A percentile compares a stretch with the other conserved stretches of the same genome.
These are phyloP conservation scores for Fonsecaea erecta DNA, from an alignment of 2,329 filamentous ascomycete species.

Conservation along the genomic window DNA sequence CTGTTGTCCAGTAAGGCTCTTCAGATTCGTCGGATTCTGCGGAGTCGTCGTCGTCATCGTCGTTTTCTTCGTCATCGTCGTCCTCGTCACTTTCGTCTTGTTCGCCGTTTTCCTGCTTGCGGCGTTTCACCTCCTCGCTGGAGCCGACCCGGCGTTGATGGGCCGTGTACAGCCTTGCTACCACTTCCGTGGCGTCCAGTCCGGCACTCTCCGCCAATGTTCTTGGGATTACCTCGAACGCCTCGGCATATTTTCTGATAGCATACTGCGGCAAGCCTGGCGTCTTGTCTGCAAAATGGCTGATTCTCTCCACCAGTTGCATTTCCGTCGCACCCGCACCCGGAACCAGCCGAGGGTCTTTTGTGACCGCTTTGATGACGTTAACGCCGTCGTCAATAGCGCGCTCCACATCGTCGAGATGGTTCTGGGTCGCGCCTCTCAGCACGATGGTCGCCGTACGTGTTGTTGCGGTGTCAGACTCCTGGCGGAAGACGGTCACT, in stretches of 20 bases:
- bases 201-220: constrained; percentile 94
- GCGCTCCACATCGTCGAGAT: constrained; percentile 94
- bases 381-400: constrained; percentile 98
- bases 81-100: constrained; percentile 34
- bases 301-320: constrained; percentile 90
- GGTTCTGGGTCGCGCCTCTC: constrained; percentile 94
- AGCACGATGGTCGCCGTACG: constrained; percentile 93
- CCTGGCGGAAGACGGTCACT: constrained; percentile 97
- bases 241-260: constrained; percentile 96
- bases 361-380: constrained; percentile 96
- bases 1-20: constrained; percentile 84
- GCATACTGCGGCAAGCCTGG: constrained; percentile 92
- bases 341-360: constrained; percentile 86
- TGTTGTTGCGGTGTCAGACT: constrained; percentile 75
- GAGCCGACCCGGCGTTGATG: constrained; percentile 64
- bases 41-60: constrained; percentile 43
- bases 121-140: constrained; percentile 31
- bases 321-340: constrained; percentile 94
- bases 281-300: constrained; percentile 87
- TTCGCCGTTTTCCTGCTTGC: constrained; percentile 34
- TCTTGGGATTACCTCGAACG: constrained; percentile 94
- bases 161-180: constrained; percentile 89
- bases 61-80: constrained; percentile 33
- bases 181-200: constrained; percentile 93
- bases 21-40: constrained; percentile 57